A percentile compares a stretch with the other conserved stretches of the same genome.
Conservation (phyloP, 2,329 filamentous ascomycete genomes). For the Colletotrichum sp. region DNA sequence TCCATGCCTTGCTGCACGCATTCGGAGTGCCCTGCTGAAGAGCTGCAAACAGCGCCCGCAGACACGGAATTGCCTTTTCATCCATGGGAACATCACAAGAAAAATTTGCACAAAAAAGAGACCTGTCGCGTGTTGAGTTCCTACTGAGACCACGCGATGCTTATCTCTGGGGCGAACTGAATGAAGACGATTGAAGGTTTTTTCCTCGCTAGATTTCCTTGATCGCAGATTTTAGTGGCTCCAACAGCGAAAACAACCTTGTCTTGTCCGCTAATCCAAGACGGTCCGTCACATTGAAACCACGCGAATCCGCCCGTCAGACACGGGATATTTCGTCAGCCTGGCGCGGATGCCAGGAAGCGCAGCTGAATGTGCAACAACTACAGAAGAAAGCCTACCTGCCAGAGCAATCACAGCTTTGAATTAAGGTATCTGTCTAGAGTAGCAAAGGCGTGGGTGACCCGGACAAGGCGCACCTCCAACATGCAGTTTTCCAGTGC, state of each 20-base stretch:
- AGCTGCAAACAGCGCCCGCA: not conserved
- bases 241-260: not conserved
- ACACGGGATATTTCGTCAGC: not conserved
- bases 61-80: not conserved
- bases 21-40: not conserved
- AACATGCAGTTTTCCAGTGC: not conserved
- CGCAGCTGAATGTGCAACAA: not conserved
- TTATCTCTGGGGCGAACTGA: not conserved
- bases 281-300: not conserved
- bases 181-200: not conserved
- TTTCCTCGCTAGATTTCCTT: not conserved
- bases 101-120: not conserved
- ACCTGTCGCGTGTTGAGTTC: not conserved
- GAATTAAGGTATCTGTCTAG: not conserved
- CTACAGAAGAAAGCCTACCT: not conserved
- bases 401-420: not conserved
- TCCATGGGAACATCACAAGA: not conserved
- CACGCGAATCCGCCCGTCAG: not conserved
- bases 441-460: not conserved
- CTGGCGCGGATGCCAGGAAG: not conserved
- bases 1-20: not conserved
- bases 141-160: not conserved
- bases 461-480: not conserved
- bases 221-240: not conserved
- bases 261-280: not conserved